Conservation (phyloP, 2,329 filamentous ascomycete genomes). For the Neofusicoccum kwambonambiense region DNA sequence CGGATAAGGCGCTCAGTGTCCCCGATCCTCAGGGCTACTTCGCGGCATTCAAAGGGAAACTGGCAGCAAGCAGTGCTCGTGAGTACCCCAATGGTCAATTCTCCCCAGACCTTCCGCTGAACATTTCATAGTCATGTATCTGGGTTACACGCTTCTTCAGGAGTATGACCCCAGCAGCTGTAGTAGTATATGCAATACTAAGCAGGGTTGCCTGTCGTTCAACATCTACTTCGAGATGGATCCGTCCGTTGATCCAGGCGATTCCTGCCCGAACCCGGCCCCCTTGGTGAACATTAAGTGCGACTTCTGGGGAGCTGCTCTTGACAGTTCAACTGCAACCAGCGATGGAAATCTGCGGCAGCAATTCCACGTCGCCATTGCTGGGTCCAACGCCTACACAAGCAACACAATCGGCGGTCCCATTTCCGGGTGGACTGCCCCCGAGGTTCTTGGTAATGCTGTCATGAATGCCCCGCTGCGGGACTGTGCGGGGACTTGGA, state of each 20-base stretch:
- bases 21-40: slow-evolving; percentile 2
- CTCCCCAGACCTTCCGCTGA: slow-evolving; percentile 5
- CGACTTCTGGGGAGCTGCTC: slow-evolving; percentile 29
- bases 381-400: slow-evolving; percentile 24
- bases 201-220: slow-evolving; percentile 22
- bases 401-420: neutral
- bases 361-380: slow-evolving; percentile 23
- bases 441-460: slow-evolving; percentile 21
- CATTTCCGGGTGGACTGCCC: slow-evolving; percentile 14
- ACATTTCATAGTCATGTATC: neutral
- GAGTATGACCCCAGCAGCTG: slow-evolving; percentile 20
- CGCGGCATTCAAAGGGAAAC: slow-evolving; percentile 8
- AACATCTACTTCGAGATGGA: slow-evolving; percentile 26
- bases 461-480: slow-evolving; percentile 30
- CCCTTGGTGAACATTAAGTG: slow-evolving; percentile 24
- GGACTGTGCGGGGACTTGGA: slow-evolving; percentile 21
- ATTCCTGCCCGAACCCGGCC: slow-evolving; percentile 22
- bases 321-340: slow-evolving; percentile 23
- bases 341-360: slow-evolving; percentile 27
- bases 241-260: slow-evolving; percentile 19
- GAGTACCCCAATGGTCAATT: slow-evolving; percentile 1
- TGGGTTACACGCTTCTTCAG: neutral
- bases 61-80: slow-evolving; percentile 18
- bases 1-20: too few species aligned
- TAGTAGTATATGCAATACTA: slow-evolving; percentile 14